These are phyloP conservation scores for rapeseed (Brassica napus) DNA, from an alignment of 345 rosid genomes.

Conservation along the genomic window Da-Ae NC_063448.1:51046501-51047000, in stretches of 20 bases:
- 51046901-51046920: too few species aligned
- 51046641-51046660: not conserved
- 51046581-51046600: slow-evolving; percentile 20
- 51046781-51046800: not conserved
- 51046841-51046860: not conserved
- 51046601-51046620: slow-evolving; percentile 12
- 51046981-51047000: not conserved
- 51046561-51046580: slow-evolving; percentile 35
- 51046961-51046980: not conserved
- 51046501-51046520: slow-evolving; percentile 6
- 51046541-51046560: slow-evolving; percentile 19
- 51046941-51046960: too few species aligned
- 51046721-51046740: not conserved
- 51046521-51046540: slow-evolving; percentile 32
- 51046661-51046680: not conserved
- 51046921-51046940: too few species aligned
- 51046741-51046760: not conserved
- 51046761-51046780: not conserved
- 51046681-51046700: not conserved
- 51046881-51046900: too few species aligned
- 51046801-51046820: not conserved
- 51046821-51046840: not conserved
- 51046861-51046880: too few species aligned
- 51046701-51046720: not conserved
- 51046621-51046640: not conserved